A percentile compares a stretch with the other conserved stretches of the same genome.
Conservation (phyloP, 2,329 filamentous ascomycete genomes). For the Fusarium dimerum region DNA sequence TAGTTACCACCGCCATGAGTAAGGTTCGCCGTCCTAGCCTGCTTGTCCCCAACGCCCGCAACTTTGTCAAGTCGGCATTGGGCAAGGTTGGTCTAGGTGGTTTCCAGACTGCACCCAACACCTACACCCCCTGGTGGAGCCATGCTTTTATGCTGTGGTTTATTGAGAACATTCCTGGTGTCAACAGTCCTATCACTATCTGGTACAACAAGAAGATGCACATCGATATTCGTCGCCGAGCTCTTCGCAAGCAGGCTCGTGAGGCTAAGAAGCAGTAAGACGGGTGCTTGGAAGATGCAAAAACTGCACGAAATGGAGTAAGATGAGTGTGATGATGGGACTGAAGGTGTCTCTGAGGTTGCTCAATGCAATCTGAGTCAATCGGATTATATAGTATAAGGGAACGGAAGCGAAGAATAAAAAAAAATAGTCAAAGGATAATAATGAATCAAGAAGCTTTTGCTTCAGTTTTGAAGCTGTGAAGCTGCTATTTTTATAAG, state of each 20-base stretch:
- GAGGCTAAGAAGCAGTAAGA: slow-evolving; percentile 68
- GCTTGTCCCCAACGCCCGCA: slow-evolving; percentile 77
- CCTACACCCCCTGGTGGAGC: slow-evolving; percentile 90
- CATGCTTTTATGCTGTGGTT: slow-evolving; percentile 89
- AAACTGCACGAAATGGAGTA: background rate
- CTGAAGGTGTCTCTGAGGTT: too few species aligned
- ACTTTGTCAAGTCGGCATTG: slow-evolving; percentile 78
- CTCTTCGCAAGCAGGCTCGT: slow-evolving; percentile 79
- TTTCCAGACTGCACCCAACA: slow-evolving; percentile 77
- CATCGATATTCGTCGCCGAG: slow-evolving; percentile 76
- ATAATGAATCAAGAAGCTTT: too few species aligned
- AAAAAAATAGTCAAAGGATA: too few species aligned
- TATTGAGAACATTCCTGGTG: slow-evolving; percentile 60
- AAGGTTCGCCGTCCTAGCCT: slow-evolving; percentile 82
- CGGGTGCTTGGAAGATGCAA: background rate
- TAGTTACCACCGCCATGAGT: slow-evolving; percentile 95
- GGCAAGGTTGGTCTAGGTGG: slow-evolving; percentile 80
- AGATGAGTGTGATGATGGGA: too few species aligned
- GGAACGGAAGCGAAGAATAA: too few species aligned
- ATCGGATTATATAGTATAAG: too few species aligned
- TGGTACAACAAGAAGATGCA: slow-evolving; percentile 69
- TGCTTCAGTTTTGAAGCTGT: too few species aligned
- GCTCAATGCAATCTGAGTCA: too few species aligned
- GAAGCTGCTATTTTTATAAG: too few species aligned
- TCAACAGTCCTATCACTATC: slow-evolving; percentile 48